A percentile compares a stretch with the other conserved stretches of the same genome.
These are phyloP conservation scores for Halophytophthora polymorphica DNA, from an alignment of 352 stramenopile genomes.

Conservation along the genomic window DNA sequence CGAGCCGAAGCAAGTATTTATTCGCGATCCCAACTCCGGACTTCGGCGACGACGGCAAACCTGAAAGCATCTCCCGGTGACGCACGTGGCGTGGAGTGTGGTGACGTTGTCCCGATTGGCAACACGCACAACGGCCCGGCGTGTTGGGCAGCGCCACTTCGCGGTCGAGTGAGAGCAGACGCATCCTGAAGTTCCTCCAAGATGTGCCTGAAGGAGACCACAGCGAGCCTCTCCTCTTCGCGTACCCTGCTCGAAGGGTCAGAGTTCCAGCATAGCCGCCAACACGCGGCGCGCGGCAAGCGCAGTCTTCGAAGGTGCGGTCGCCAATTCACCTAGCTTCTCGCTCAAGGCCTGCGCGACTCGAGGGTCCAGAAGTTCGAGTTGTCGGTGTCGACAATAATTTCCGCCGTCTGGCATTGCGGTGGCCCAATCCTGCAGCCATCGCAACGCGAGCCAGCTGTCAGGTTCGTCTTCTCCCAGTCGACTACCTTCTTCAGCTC, in stretches of 20 bases:
- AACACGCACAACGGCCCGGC: too few species aligned
- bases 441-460: slow-evolving; percentile 45
- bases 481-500: not conserved
- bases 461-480: slow-evolving; percentile 10
- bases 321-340: slow-evolving; percentile 27
- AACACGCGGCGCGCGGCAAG: slow-evolving; percentile 40
- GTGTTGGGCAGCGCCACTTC: too few species aligned
- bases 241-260: too few species aligned
- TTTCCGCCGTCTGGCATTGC: slow-evolving; percentile 15
- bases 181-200: too few species aligned
- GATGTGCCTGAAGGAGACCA: too few species aligned
- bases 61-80: too few species aligned
- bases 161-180: too few species aligned
- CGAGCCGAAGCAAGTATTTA: too few species aligned
- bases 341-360: slow-evolving; percentile 31
- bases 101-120: too few species aligned
- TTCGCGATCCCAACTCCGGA: too few species aligned
- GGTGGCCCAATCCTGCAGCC: slow-evolving; percentile 33
- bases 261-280: slow-evolving; percentile 28
- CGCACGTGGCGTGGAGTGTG: too few species aligned
- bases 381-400: slow-evolving; percentile 11
- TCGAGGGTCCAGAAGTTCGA: slow-evolving; percentile 47
- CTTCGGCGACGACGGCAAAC: too few species aligned
- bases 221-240: not conserved
- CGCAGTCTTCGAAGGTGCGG: slow-evolving; percentile 23